Conservation (phyloP, 176 grass and related monocot genomes). For the Rhynchospora tenuis region DNA sequence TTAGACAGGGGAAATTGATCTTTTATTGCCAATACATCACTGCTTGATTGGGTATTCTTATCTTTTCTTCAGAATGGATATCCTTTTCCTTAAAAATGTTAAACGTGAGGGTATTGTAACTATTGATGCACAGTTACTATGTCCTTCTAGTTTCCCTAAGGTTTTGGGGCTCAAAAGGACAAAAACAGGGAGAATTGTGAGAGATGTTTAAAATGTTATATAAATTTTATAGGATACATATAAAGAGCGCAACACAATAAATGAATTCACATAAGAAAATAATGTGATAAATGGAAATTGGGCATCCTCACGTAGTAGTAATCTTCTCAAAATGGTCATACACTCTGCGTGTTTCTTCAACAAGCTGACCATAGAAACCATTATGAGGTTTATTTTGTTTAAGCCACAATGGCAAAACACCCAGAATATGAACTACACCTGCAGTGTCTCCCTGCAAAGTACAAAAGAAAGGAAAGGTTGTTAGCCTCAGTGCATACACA, state of each 20-base stretch:
- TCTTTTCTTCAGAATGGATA: too few relatives aligned
- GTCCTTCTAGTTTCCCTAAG: background rate
- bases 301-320: slow-evolving; percentile 8
- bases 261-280: background rate
- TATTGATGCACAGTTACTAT: background rate
- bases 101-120: background rate
- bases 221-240: too few relatives aligned
- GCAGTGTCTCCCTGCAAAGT: slow-evolving; percentile 31
- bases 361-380: slow-evolving; percentile 8
- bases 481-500: background rate
- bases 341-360: slow-evolving; percentile 18
- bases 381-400: background rate
- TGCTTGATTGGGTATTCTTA: too few relatives aligned
- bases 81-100: too few relatives aligned
- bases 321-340: slow-evolving; percentile 21
- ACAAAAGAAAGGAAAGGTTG: background rate
- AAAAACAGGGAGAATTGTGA: background rate
- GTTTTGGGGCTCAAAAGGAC: background rate
- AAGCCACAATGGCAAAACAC: slow-evolving; percentile 9
- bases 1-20: too few relatives aligned
- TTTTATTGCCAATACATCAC: too few relatives aligned
- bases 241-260: background rate
- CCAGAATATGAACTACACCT: slow-evolving; percentile 20
- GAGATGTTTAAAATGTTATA: too few relatives aligned
- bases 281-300: background rate